These are phyloP conservation scores for Marchantia paleacea DNA, from an alignment of 225 moss, liverwort and hornwort species.

Conservation along the genomic window DNA sequence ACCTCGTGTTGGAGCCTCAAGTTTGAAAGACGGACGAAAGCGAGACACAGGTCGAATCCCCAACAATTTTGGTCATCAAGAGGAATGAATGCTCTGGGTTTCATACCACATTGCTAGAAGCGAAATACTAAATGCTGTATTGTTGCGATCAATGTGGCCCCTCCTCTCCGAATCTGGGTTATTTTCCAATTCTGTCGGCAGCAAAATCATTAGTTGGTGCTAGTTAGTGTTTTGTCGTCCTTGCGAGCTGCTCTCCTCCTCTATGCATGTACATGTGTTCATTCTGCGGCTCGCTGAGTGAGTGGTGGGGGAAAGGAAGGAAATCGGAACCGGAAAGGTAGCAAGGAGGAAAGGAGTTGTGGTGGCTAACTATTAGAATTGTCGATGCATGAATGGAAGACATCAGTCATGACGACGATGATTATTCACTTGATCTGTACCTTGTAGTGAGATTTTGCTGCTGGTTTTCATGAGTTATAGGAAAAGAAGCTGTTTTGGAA, in stretches of 20 bases:
- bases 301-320: background rate
- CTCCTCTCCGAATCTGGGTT: background rate
- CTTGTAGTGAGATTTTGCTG: conserved; percentile 5
- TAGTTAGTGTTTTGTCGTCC: background rate
- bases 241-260: background rate
- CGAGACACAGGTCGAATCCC: background rate
- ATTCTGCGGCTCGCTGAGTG: background rate
- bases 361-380: background rate
- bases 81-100: conserved; percentile 8
- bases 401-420: background rate
- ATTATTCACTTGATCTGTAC: background rate
- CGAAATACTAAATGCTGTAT: background rate
- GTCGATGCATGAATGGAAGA: background rate
- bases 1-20: background rate
- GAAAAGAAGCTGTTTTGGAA: conserved; percentile 11
- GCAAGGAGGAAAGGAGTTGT: background rate
- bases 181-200: background rate
- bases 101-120: background rate
- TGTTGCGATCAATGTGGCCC: background rate
- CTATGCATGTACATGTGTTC: background rate
- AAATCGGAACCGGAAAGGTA: background rate
- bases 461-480: background rate
- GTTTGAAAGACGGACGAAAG: background rate
- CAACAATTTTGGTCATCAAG: conserved; percentile 1
- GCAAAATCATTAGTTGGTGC: background rate